A percentile compares a stretch with the other conserved stretches of the same genome.
phyloP scores from a whole-genome alignment of 2,329 filamentous ascomycete genomes.

The Periconia sp. region DNA sequence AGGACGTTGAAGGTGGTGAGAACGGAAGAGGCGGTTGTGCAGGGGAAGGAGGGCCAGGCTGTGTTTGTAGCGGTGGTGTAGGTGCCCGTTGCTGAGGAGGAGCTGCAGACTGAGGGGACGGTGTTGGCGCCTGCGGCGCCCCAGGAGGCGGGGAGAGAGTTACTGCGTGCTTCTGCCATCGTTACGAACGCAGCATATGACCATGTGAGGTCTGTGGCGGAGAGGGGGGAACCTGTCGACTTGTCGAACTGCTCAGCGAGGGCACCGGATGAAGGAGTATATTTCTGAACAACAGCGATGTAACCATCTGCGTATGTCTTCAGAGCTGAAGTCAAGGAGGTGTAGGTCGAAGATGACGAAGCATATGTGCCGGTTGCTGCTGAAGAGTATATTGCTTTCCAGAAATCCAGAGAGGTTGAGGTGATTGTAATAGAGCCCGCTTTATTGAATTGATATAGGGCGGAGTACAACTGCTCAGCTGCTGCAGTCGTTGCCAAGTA shows the following conservation, averaged over 20 bases:
- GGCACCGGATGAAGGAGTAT: conserved; percentile 65
- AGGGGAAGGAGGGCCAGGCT: conserved; percentile 21
- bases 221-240: conserved; percentile 57
- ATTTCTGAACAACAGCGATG: conserved; percentile 54
- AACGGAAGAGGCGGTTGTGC: conserved; percentile 27
- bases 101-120: conserved; percentile 58
- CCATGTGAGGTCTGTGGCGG: conserved; percentile 73
- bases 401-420: conserved; percentile 71
- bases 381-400: conserved; percentile 67
- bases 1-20: conserved; percentile 55
- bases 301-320: conserved; percentile 68
- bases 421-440: conserved; percentile 69
- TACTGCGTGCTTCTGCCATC: conserved; percentile 45
- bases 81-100: conserved; percentile 40
- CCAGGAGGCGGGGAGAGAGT: conserved; percentile 63
- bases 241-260: conserved; percentile 71
- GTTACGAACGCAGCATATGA: conserved; percentile 75
- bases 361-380: conserved; percentile 68
- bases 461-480: conserved; percentile 80
- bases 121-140: conserved; percentile 52
- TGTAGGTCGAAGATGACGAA: conserved; percentile 62
- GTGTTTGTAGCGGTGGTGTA: conserved; percentile 58
- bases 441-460: conserved; percentile 72
- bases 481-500: conserved; percentile 76
- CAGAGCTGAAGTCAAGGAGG: conserved; percentile 64